Conservation (phyloP, 495 filamentous ascomycete genomes). For the Aspergillus panamensis region DNA sequence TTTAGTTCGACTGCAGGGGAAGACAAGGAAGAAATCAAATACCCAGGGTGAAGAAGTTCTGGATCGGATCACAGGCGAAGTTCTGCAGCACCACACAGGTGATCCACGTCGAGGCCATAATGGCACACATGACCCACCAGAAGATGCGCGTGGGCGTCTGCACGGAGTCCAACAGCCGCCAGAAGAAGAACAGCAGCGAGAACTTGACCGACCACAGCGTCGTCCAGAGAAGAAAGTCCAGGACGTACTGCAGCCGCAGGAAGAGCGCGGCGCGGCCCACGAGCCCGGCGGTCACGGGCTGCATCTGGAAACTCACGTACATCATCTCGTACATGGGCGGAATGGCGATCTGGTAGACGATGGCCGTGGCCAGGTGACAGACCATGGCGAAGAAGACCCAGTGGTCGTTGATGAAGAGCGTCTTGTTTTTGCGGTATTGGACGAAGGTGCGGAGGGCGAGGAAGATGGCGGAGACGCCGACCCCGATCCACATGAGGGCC, state of each 20-base stretch:
- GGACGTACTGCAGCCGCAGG: neutral
- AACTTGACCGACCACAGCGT: neutral
- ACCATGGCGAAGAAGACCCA: neutral
- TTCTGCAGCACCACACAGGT: neutral
- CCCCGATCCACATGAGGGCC: neutral
- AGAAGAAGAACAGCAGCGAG: neutral
- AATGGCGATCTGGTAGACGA: neutral
- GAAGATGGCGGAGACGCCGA: neutral
- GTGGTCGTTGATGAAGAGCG: neutral
- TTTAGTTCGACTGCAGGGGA: too few relatives aligned
- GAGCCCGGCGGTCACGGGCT: neutral
- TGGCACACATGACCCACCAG: neutral
- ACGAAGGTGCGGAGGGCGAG: neutral
- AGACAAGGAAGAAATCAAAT: neutral
- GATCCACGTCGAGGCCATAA: neutral
- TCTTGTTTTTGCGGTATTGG: neutral
- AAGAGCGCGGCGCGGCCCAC: neutral
- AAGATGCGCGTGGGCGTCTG: neutral
- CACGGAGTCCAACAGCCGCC: neutral
- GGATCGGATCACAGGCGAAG: neutral
- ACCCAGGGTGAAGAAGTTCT: neutral
- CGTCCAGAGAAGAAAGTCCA: neutral
- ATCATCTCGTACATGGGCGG: neutral
- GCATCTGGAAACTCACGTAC: neutral
- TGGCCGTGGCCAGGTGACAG: neutral